A percentile compares a stretch with the other conserved stretches of the same genome.
Evolutionary conservation across 768 basidiomycete genomes (phyloP).

Genomic region (Lentinula sp.): DNA sequence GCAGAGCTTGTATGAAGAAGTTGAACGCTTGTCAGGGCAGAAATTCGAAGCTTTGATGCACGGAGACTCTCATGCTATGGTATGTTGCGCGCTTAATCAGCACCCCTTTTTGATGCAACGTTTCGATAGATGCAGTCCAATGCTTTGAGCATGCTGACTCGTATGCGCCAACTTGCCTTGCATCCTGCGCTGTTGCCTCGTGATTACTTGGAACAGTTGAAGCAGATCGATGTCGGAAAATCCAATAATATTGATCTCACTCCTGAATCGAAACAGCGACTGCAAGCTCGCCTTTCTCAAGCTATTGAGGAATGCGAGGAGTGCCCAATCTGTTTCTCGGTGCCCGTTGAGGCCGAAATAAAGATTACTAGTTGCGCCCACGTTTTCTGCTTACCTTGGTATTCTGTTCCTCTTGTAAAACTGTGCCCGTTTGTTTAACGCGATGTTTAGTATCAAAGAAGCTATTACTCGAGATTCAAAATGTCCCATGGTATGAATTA

Average conservation of each 20-base stretch:
- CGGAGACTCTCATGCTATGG: slow-evolving; percentile 35
- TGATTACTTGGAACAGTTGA: slow-evolving; percentile 64
- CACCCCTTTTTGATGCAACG: neutral
- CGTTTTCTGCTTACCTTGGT: slow-evolving; percentile 70
- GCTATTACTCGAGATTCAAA: slow-evolving; percentile 65
- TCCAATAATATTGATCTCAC: slow-evolving; percentile 35
- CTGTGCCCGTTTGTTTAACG: neutral
- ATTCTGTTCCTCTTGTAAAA: slow-evolving; percentile 9
- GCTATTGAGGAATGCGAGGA: slow-evolving; percentile 80
- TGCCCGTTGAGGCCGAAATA: slow-evolving; percentile 50
- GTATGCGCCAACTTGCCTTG: slow-evolving; percentile 76
- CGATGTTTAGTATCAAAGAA: slow-evolving; percentile 52
- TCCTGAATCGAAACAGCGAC: slow-evolving; percentile 43
- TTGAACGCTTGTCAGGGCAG: slow-evolving; percentile 57
- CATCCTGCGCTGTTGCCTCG: slow-evolving; percentile 73
- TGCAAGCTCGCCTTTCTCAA: slow-evolving; percentile 55
- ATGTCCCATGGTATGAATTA: slow-evolving; percentile 65
- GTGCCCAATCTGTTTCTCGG: slow-evolving; percentile 69
- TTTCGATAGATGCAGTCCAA: slow-evolving; percentile 53
- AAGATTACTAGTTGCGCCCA: slow-evolving; percentile 68
- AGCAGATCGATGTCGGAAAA: slow-evolving; percentile 24
- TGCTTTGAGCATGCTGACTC: slow-evolving; percentile 78
- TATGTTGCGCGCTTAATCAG: slow-evolving; percentile 16
- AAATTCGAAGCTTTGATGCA: slow-evolving; percentile 54
- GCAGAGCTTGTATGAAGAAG: slow-evolving; percentile 62